Evolutionary conservation across 2,329 filamentous ascomycete species (phyloP), one percentile per base, ranked within the genome.

Genomic region (Ceratocystis papillata): DNA sequence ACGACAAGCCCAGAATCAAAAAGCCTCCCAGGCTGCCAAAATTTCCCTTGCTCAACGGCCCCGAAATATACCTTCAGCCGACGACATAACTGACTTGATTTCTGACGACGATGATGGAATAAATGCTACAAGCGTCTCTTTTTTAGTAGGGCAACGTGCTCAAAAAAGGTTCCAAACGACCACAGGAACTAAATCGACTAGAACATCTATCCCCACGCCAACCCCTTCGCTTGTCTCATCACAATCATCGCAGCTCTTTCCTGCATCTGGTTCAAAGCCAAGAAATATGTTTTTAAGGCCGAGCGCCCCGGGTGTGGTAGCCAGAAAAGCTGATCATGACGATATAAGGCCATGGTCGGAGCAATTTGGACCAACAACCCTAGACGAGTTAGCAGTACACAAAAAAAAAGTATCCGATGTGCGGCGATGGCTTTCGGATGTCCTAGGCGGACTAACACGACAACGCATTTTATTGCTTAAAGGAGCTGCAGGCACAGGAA

Each of bases 321-420:
- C 59, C 12, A 65, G 63, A 37, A 53, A 71, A 6, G 50, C 71
- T 5, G 77, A 79, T 62, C 25, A 59, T 53, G 79, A 83, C 45
- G 87, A 90, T 70, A 76, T 79, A 62, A 82, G 87, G 64, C 91
- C 93, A 2, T 97, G 93, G 93, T 88, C 88, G 17, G 92, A 96
- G 70, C 84, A 86, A 70, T 97, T 90, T 74, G 86, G 83, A 1
- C 93, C 93, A 0, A 72, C 74, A 2, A 87, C 83, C 70, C 74
- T 96, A 12, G 86, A 91, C 17, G 93, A 97, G 76, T 79, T 99
- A 59, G 93, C 88, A 0, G 93, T 99, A 20, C 92, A 99, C 75
- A 96, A 95, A 78, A 94, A 84, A 71, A 99, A 99, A 75, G 89
- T 97, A 5, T 77, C 84, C 1, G 92, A 97, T 76, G 92, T 97